A percentile compares a stretch with the other conserved stretches of the same genome.
These are phyloP conservation scores for Lachancea fermentati DNA, from an alignment of 805 yeast species.

Conservation along the genomic window DNA sequence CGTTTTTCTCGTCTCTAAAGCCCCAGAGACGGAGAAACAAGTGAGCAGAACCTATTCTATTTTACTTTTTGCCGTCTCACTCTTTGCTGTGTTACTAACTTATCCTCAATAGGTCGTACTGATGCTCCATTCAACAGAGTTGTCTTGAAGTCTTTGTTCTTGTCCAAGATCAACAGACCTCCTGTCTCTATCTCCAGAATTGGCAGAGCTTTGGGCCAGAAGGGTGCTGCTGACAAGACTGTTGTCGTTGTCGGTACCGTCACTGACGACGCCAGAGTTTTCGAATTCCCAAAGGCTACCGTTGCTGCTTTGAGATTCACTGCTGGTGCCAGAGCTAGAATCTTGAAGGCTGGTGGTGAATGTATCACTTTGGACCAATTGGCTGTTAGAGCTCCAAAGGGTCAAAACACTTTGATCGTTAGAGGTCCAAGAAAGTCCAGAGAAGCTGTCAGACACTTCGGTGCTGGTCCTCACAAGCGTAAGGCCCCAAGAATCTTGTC, in stretches of 20 bases:
- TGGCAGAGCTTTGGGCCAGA: slow-evolving; percentile 72
- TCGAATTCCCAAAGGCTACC: slow-evolving; percentile 92
- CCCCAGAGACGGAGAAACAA: slow-evolving; percentile 17
- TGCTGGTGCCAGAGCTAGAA: slow-evolving; percentile 97
- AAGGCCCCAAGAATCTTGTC: slow-evolving; percentile 98
- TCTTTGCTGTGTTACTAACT: slow-evolving; percentile 33
- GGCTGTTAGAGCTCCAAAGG: slow-evolving; percentile 99
- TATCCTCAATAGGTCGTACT: slow-evolving; percentile 71
- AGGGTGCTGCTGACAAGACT: slow-evolving; percentile 85
- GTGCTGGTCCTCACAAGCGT: slow-evolving; percentile 99
- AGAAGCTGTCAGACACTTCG: slow-evolving; percentile 99
- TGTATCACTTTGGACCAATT: slow-evolving; percentile 98
- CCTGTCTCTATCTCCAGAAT: slow-evolving; percentile 96
- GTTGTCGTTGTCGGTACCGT: slow-evolving; percentile 99
- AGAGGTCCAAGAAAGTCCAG: slow-evolving; percentile 99
- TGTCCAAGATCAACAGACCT: slow-evolving; percentile 99
- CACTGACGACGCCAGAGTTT: slow-evolving; percentile 94
- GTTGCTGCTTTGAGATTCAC: slow-evolving; percentile 99
- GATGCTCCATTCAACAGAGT: slow-evolving; percentile 99
- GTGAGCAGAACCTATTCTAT: slow-evolving; percentile 45
- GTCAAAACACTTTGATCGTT: slow-evolving; percentile 95
- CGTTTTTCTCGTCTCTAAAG: slow-evolving; percentile 1
- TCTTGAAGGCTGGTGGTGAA: slow-evolving; percentile 99
- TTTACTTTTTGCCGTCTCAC: slow-evolving; percentile 16
- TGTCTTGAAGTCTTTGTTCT: slow-evolving; percentile 87